These are phyloP conservation scores for Chalciporus pseudorubinellus DNA, from an alignment of 768 basidiomycete genomes.

Conservation along the genomic window DNA sequence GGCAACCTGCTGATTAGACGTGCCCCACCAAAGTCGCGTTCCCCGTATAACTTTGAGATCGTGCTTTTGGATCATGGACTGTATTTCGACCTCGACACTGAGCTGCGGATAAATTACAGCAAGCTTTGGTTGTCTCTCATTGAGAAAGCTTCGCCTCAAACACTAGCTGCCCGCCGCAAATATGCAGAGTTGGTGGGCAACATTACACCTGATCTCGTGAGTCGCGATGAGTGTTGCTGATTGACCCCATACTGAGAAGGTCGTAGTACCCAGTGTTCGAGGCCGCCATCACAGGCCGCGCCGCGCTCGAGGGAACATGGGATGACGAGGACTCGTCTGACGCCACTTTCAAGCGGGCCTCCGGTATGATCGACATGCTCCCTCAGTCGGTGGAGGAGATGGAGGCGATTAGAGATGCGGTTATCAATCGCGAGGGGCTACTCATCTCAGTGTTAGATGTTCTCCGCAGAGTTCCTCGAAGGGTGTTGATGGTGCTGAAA, in stretches of 20 bases:
- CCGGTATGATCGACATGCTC: conserved; percentile 72
- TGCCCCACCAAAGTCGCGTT: conserved; percentile 55
- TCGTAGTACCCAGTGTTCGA: conserved; percentile 89
- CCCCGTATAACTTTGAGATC: conserved; percentile 94
- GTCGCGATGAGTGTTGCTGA: conserved; percentile 18
- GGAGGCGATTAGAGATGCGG: conserved; percentile 77
- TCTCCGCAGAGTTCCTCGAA: conserved; percentile 78
- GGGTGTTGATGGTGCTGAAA: conserved; percentile 81
- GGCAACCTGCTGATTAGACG: conserved; percentile 92
- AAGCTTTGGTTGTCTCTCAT: conserved; percentile 92
- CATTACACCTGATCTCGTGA: conserved; percentile 80
- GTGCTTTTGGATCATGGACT: conserved; percentile 92
- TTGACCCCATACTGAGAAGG: conserved; percentile 3
- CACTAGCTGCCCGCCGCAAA: conserved; percentile 67
- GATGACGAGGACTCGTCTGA: conserved; percentile 37
- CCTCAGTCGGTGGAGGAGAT: conserved; percentile 76
- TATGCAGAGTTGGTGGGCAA: conserved; percentile 92
- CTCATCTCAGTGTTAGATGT: conserved; percentile 85
- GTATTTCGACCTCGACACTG: conserved; percentile 85
- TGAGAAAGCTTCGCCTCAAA: conserved; percentile 61
- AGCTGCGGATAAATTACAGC: conserved; percentile 79
- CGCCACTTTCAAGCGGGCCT: conserved; percentile 53
- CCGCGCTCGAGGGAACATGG: conserved; percentile 66
- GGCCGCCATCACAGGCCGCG: conserved; percentile 86
- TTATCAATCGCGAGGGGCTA: conserved; percentile 79